Conservation (phyloP, 768 basidiomycete genomes). For the Wakefieldia striispora region DNA sequence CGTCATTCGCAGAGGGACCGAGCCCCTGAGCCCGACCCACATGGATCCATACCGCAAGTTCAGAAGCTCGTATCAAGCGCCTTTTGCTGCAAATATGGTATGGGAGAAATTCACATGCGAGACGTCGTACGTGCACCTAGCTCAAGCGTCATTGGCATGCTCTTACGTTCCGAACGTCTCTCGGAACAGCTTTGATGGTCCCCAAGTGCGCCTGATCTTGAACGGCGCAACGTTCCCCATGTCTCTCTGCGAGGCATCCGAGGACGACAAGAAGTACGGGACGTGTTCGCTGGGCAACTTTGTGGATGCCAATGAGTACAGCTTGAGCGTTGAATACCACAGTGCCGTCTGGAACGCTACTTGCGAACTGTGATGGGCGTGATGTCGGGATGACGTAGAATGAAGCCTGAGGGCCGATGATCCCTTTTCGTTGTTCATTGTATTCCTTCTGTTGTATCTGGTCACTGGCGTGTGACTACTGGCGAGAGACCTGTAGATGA, state of each 20-base stretch:
- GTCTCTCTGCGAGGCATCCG: too few species aligned
- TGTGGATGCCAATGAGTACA: slow-evolving; percentile 25
- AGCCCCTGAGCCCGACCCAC: slow-evolving; percentile 28
- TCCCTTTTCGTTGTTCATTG: too few species aligned
- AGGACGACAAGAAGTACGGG: too few species aligned
- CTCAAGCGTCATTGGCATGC: too few species aligned
- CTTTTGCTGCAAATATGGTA: slow-evolving; percentile 42
- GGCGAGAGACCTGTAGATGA: too few species aligned
- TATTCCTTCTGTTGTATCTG: neutral
- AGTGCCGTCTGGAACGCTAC: slow-evolving; percentile 36
- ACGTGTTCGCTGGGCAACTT: slow-evolving; percentile 35
- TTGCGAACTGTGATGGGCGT: slow-evolving; percentile 21
- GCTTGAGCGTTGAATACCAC: slow-evolving; percentile 27
- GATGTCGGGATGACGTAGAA: too few species aligned
- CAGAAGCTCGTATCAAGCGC: slow-evolving; percentile 36
- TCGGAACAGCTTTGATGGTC: slow-evolving; percentile 19
- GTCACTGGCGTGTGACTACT: too few species aligned
- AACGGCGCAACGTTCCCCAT: slow-evolving; percentile 38
- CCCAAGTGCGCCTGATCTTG: slow-evolving; percentile 37
- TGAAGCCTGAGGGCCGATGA: neutral
- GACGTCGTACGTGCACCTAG: slow-evolving; percentile 25
- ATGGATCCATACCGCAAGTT: slow-evolving; percentile 33
- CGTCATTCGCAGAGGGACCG: slow-evolving; percentile 26
- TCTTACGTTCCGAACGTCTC: too few species aligned
- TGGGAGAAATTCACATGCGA: slow-evolving; percentile 43